phyloP scores from a whole-genome alignment of 768 basidiomycete species.

The Cyathus striatus region DNA sequence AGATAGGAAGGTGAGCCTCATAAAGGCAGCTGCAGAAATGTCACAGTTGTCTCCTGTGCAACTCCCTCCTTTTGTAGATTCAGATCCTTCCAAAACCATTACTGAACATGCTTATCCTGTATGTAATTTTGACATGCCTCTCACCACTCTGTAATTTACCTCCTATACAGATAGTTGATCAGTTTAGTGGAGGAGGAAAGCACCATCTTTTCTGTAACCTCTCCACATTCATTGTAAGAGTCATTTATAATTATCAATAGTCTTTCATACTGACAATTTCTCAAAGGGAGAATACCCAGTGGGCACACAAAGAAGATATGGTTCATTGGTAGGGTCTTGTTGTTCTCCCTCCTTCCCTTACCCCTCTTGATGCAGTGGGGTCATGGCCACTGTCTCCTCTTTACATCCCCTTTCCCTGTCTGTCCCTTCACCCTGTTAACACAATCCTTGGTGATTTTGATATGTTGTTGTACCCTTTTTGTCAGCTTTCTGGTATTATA shows the following conservation, averaged over 20 bases:
- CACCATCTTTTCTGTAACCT: slow-evolving; percentile 42
- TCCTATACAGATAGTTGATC: slow-evolving; percentile 24
- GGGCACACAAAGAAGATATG: no score
- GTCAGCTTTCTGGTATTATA: no score
- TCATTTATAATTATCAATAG: background rate
- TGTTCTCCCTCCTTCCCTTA: no score
- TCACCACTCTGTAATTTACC: background rate
- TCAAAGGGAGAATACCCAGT: slow-evolving; percentile 28
- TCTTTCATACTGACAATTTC: background rate
- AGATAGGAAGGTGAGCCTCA: no score
- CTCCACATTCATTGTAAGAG: slow-evolving; percentile 24
- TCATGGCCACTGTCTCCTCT: no score
- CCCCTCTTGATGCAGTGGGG: no score
- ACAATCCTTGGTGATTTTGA: no score
- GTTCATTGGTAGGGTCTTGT: no score
- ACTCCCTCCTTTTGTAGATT: slow-evolving; percentile 1
- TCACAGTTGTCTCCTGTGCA: slow-evolving; percentile 1
- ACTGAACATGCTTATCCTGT: background rate
- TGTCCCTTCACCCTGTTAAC: no score
- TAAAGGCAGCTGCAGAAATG: background rate
- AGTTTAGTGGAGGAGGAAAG: slow-evolving; percentile 27
- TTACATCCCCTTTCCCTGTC: no score
- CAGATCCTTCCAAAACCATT: background rate
- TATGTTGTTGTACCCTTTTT: no score
- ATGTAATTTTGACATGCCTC: background rate